Conservation (phyloP, 225 moss, liverwort and hornwort species). For the Anthoceros angustus region DNA sequence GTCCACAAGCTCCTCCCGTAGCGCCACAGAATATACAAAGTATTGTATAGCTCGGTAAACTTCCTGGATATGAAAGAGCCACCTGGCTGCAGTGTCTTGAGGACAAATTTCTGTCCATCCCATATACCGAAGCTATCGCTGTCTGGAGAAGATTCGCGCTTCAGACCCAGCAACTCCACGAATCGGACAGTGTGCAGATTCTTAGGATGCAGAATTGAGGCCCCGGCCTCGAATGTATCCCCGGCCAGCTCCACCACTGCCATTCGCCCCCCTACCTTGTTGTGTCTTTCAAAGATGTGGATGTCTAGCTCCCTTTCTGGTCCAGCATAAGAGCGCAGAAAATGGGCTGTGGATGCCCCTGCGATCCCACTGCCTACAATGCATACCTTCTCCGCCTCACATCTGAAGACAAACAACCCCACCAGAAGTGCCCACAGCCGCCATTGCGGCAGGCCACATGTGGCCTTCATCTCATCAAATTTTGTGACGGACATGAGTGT, state of each 20-base stretch:
- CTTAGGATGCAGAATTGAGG: slow-evolving; percentile 49
- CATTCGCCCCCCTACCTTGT: slow-evolving; percentile 69
- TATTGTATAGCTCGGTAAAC: slow-evolving; percentile 50
- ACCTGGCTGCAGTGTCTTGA: slow-evolving; percentile 49
- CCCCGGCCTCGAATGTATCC: slow-evolving; percentile 73
- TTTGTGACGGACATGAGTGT: no score
- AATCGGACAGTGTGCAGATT: slow-evolving; percentile 43
- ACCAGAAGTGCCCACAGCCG: not conserved
- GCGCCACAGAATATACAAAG: slow-evolving; percentile 54
- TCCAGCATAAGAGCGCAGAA: slow-evolving; percentile 31
- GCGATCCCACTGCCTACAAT: slow-evolving; percentile 88
- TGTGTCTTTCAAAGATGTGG: slow-evolving; percentile 45
- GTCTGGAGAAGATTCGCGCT: slow-evolving; percentile 21
- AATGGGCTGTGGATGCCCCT: slow-evolving; percentile 56
- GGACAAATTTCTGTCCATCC: slow-evolving; percentile 56
- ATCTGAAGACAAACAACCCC: not conserved
- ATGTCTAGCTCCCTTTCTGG: slow-evolving; percentile 25
- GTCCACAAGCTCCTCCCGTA: slow-evolving; percentile 70
- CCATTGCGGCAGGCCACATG: no score
- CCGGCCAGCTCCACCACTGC: slow-evolving; percentile 63
- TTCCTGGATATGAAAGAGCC: slow-evolving; percentile 45
- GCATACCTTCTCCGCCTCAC: slow-evolving; percentile 43
- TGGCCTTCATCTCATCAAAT: no score
- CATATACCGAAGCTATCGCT: slow-evolving; percentile 71
- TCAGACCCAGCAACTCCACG: slow-evolving; percentile 44